Base-by-base conservation (phyloP, 2,329 filamentous ascomycete species). In the Diplodia intermedia region DNA sequence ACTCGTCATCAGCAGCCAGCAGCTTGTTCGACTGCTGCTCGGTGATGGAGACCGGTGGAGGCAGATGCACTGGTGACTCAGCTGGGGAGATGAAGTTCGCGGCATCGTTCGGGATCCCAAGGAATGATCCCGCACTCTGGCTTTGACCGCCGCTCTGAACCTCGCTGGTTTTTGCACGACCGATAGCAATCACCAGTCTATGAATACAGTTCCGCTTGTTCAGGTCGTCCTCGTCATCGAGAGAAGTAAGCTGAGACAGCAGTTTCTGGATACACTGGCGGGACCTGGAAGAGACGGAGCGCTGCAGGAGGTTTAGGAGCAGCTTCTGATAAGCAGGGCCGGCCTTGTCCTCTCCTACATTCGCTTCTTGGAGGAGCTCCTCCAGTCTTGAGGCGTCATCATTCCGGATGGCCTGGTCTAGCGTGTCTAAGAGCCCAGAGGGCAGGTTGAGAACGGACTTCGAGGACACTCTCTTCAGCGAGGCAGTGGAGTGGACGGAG, bases 131-230 rank as follows among this genome's bases (percentile, higher is more conserved):
- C 47, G 65, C 23, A 9, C 38, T 31, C 80, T 79, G 85, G 23
- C 85, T 84, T 0, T 87, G 86, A 14, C 53, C 55, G n/a, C 31
- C 56, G n/a, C 71, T 75, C 61, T 72, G 75, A 57, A 82, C 81
- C 43, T 84, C 83, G 9, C 85, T 84, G 15, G 86, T 84, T 72
- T 89, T 86, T 14, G 90, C 89, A 60, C 94, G 89, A 20, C 94
- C 94, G 73, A 97, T 96, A 23, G 94, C 90, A 69, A 98, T 96
- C 52, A 99, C 91, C 2, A 98, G 84, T 9, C 95, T 90, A 77
- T 99, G 95, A 60, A 99, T 88, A 77, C 93, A 95, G 77, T 97
- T 99, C 14, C 95, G 90, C 73, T 91, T 90, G 79, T 98, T 97
- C 76, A 99, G 93, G 75, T 98, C 95, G 72, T 97, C 92, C 2